phyloP scores from a whole-genome alignment of 495 filamentous ascomycete species.

The Penicillium lagena region DNA sequence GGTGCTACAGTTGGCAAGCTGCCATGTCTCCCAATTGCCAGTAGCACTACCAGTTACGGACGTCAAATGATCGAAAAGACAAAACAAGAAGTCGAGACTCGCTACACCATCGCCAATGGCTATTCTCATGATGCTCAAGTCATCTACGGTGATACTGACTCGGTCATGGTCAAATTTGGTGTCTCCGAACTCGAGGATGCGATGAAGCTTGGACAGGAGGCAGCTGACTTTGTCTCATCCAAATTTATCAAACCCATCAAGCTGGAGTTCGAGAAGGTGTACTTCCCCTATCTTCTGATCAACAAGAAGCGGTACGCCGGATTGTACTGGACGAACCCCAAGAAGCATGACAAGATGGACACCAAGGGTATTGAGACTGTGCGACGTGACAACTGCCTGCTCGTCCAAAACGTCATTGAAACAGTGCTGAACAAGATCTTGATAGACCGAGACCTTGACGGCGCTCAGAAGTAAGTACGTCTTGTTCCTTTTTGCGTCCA shows the following conservation, averaged over 20 bases:
- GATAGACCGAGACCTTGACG: constrained; percentile 82
- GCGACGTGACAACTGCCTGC: constrained; percentile 86
- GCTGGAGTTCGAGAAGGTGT: constrained; percentile 98
- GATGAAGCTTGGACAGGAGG: constrained; percentile 93
- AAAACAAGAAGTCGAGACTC: constrained; percentile 82
- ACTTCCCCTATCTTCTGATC: constrained; percentile 96
- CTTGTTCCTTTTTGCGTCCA: background rate
- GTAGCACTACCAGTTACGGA: constrained; percentile 91
- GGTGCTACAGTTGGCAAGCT: constrained; percentile 94
- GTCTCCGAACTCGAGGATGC: constrained; percentile 73
- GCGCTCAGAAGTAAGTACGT: constrained; percentile 79
- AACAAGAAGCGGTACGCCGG: constrained; percentile 99
- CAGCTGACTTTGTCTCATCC: constrained; percentile 74
- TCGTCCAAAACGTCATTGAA: constrained; percentile 96
- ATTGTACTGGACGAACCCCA: constrained; percentile 89
- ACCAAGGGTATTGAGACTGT: constrained; percentile 99
- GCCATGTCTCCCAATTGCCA: constrained; percentile 90
- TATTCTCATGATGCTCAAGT: constrained; percentile 92
- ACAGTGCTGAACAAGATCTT: constrained; percentile 92
- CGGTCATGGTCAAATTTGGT: constrained; percentile 99
- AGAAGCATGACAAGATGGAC: constrained; percentile 99
- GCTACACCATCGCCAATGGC: constrained; percentile 88
- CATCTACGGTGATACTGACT: constrained; percentile 98
- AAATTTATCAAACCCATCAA: constrained; percentile 97
- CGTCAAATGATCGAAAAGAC: constrained; percentile 98